Evolutionary conservation across 2,329 filamentous ascomycete species (phyloP).

Genomic region (Stemphylium lycopersici): DNA sequence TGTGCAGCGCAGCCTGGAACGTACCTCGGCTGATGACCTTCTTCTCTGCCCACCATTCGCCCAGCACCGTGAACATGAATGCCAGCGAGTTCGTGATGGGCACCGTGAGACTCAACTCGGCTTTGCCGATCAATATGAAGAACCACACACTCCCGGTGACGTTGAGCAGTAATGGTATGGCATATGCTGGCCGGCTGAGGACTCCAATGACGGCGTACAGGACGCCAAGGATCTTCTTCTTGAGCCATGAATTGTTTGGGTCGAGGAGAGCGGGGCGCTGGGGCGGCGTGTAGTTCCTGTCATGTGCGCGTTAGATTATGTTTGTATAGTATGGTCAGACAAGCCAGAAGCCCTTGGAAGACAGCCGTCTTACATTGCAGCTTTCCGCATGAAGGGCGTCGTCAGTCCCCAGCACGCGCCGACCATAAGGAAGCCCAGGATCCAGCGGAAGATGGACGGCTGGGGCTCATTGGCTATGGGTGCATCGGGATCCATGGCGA

Average conservation of each 20-base stretch:
- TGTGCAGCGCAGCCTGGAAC: slow-evolving; percentile 34
- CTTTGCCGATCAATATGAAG: slow-evolving; percentile 89
- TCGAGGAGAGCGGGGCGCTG: slow-evolving; percentile 41
- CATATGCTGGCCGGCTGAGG: slow-evolving; percentile 80
- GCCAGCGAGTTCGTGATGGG: slow-evolving; percentile 94
- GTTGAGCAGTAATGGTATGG: slow-evolving; percentile 83
- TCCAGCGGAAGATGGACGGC: slow-evolving; percentile 73
- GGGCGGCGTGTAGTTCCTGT: slow-evolving; percentile 65
- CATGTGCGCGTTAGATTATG: neutral
- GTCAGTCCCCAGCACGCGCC: slow-evolving; percentile 93
- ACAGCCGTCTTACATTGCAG: slow-evolving; percentile 63
- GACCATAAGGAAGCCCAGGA: slow-evolving; percentile 87
- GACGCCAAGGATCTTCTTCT: slow-evolving; percentile 66
- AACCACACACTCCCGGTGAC: slow-evolving; percentile 96
- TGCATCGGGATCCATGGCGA: slow-evolving; percentile 39
- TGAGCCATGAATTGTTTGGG: slow-evolving; percentile 62
- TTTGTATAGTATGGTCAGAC: no score
- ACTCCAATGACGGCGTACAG: slow-evolving; percentile 80
- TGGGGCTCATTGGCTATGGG: slow-evolving; percentile 31
- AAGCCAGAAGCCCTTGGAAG: no score
- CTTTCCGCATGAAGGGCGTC: slow-evolving; percentile 84
- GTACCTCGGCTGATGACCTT: slow-evolving; percentile 85
- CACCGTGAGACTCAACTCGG: slow-evolving; percentile 89
- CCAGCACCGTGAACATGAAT: slow-evolving; percentile 93
- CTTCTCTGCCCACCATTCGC: slow-evolving; percentile 92